Evolutionary conservation across 495 filamentous ascomycete genomes (phyloP), one percentile per base, ranked within the genome.

Genomic region (Daldinia childiae): DNA sequence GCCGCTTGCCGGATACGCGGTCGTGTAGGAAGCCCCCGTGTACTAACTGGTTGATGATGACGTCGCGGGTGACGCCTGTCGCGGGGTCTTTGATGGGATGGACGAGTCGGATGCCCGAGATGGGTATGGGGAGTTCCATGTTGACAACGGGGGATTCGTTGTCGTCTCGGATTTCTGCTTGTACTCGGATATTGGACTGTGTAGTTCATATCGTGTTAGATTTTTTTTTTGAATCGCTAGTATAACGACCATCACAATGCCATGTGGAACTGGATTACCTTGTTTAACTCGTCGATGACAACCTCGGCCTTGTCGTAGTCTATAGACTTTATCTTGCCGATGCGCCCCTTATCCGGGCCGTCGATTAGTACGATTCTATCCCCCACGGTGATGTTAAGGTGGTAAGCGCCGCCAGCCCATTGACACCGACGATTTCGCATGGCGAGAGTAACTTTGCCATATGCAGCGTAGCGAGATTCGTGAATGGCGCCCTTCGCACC

Each of bases 301-400:
- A 95, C 82, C 50, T 83, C 85, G 72, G 90, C 88, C 41, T 72
- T 84, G 1, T 85, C 80, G 19, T 74, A 75, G 64, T 90, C 81
- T 38, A 97, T 83, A n/a, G 78, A 71, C 52, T 61, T 74, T 30
- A 98, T 87, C 32, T 80, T 81, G 29, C 90, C 90, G 81, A 99
- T 97, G 79, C 90, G 90, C 64, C 93, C 93, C 82, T 89, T 90
- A 68, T 94, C 91, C 64, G 82, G 82, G 21, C 94, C 93, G 56
- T 90, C 88, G 51, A 91, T 80, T 34, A 97, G 77, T 38, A 93
- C 92, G 32, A 97, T 92, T 60, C 94, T 85, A 74, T 98, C 94
- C 8, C 87, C 89, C 7, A 79, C 74, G 15, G 82, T 86, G 69
- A 98, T 84, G 62, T 90, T 90, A 67, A 90, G 83, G 70, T 84